Base-by-base conservation (phyloP, 2,329 filamentous ascomycete genomes). In the Epichloe festucae region DNA sequence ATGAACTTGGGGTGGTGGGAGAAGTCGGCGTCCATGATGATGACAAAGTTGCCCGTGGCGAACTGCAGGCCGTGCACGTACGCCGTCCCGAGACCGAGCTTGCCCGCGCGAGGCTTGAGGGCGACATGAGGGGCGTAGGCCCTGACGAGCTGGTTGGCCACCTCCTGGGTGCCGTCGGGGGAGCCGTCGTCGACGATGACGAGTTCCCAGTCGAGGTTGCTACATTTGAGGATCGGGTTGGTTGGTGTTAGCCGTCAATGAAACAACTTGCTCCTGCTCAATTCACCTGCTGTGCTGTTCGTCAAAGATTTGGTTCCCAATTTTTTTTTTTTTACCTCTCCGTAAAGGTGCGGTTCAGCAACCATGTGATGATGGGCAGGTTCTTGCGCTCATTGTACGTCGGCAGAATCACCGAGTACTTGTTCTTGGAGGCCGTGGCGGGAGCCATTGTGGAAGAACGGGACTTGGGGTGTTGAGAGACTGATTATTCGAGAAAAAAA, bases 21-120 rank as follows among this genome's bases (percentile, higher is more conserved):
- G 78, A 98, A 98, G 73, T 98, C 93, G 71, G 94, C 93, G 75
- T 98, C 93, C 93, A 98, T 98, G 78, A 98, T 98, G 76, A 98
- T 88, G 66, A 98, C 88, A 65, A 83, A 97, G 78, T 94, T 96
- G 62, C 93, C 93, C 21, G 83, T 89, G 23, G 79, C 85, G 66
- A 87, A 97, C 68, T 95, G 81, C 54, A 98, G 78, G 49, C 91
- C 91, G 70, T 96, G 90, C 40, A 96, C 88, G 73, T 97, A 97
- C 47, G 91, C 91, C 3, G 91, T 96, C 60, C 91, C 91, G 48
- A 97, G 84, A n/a, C 91, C 91, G 40, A 96, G 86, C 74, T 97
- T 98, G 66, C 94, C 94, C 42, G 88, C 79, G 63, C 94, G 90
- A 23, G 89, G 80, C 72, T 93, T 87, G 58, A 98, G 84, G 59